Evolutionary conservation across 345 rosid species (phyloP).

Genomic region (Brassica incana): DNA sequence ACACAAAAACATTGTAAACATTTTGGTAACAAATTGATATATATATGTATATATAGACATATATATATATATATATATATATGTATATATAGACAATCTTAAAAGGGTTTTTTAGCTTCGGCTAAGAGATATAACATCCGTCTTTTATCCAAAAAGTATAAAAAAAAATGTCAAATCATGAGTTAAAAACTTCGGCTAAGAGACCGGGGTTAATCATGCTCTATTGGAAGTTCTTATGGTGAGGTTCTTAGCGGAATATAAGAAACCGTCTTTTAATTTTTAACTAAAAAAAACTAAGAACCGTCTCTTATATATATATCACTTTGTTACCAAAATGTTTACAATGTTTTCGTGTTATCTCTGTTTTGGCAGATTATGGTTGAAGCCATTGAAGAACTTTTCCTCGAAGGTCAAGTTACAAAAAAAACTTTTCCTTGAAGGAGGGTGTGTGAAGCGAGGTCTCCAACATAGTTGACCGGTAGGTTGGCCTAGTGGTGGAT

Average conservation of each 20-base stretch:
- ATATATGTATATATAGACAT: not conserved
- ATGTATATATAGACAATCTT: too few species aligned
- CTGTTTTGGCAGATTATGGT: not conserved
- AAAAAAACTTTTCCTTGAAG: not conserved
- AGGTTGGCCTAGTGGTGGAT: not conserved
- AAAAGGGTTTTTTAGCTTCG: too few species aligned
- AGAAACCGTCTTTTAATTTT: too few species aligned
- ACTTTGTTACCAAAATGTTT: not conserved
- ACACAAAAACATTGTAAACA: not conserved
- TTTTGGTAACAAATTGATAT: not conserved
- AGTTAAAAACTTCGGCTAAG: too few species aligned
- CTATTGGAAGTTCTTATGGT: too few species aligned
- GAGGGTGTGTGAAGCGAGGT: constrained; percentile 6
- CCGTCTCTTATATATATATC: not conserved
- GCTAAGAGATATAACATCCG: too few species aligned
- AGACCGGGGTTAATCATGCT: too few species aligned
- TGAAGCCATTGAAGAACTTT: not conserved
- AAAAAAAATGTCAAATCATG: too few species aligned
- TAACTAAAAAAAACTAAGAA: too few species aligned
- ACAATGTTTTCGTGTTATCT: not conserved
- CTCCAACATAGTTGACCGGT: constrained; percentile 18
- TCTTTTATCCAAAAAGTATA: too few species aligned
- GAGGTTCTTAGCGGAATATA: too few species aligned
- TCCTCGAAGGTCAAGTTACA: not conserved
- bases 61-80: too few species aligned